Evolutionary conservation across 148 eudicot genomes (phyloP).

Genomic region (Vaccinium vitisidaea): DNA sequence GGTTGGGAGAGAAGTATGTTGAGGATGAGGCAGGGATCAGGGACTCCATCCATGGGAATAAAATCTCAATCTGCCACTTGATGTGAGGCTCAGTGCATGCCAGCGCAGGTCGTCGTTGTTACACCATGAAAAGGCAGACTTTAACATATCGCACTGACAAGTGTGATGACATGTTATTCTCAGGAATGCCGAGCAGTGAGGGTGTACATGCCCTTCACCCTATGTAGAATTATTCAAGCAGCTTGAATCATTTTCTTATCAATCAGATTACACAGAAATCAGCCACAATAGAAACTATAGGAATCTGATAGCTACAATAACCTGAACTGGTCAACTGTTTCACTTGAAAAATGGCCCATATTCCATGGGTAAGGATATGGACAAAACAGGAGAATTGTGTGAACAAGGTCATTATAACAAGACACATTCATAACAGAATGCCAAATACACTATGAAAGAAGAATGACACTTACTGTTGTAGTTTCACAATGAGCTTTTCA

Average conservation of each 20-base stretch:
- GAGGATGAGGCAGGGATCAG: neutral
- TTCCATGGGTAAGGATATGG: constrained; percentile 1
- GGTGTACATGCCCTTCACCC: neutral
- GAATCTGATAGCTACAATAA: neutral
- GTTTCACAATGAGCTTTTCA: constrained; percentile 79
- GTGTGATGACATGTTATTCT: neutral
- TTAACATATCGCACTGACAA: neutral
- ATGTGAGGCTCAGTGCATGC: neutral
- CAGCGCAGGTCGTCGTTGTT: neutral
- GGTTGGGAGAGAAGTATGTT: neutral
- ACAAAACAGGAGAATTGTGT: neutral
- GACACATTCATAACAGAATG: neutral
- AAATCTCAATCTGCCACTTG: neutral
- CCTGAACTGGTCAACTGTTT: constrained; percentile 1
- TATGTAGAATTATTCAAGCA: neutral
- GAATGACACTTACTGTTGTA: constrained; percentile 71
- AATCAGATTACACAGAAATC: neutral
- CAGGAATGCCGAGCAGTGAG: neutral
- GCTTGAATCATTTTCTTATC: neutral
- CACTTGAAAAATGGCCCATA: neutral
- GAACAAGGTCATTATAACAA: neutral
- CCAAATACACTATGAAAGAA: constrained; percentile 12
- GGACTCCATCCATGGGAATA: neutral
- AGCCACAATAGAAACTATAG: neutral
- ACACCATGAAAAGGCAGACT: neutral